These are phyloP conservation scores for Didymella exigua DNA, from an alignment of 2,329 filamentous ascomycete genomes.

Conservation along the genomic window DNA sequence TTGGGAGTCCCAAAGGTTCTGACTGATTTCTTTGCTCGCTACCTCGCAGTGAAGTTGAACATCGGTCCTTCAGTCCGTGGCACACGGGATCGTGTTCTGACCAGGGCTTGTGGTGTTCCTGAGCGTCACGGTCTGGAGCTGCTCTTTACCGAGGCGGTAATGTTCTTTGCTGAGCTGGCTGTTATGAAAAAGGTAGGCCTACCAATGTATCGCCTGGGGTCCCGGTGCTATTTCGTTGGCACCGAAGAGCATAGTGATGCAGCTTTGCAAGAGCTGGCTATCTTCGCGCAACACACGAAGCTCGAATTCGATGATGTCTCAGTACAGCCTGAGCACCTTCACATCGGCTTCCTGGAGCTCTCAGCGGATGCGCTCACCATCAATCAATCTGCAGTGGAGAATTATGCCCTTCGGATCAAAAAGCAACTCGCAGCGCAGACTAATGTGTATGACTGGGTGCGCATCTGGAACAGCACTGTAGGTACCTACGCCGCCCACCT, in stretches of 20 bases:
- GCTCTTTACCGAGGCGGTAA: constrained; percentile 35
- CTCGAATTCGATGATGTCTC: constrained; percentile 12
- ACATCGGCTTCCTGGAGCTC: constrained; percentile 23
- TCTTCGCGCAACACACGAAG: constrained; percentile 28
- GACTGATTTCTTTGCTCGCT: constrained; percentile 64
- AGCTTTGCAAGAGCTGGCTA: constrained; percentile 8
- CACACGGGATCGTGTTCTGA: constrained; percentile 22
- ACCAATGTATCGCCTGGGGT: constrained; percentile 32
- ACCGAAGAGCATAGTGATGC: constrained; percentile 17
- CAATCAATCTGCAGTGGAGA: constrained; percentile 19
- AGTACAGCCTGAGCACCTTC: not conserved
- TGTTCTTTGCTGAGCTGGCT: constrained; percentile 38
- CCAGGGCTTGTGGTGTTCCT: constrained; percentile 29
- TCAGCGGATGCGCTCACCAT: constrained; percentile 11
- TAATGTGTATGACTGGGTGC: constrained; percentile 35
- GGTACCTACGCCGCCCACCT: constrained; percentile 34
- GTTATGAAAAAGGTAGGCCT: constrained; percentile 23
- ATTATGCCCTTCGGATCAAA: constrained; percentile 27
- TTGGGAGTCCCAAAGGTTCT: constrained; percentile 64
- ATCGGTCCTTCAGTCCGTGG: constrained; percentile 30
- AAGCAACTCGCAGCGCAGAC: constrained; percentile 27
- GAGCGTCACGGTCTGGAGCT: constrained; percentile 29
- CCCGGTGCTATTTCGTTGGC: constrained; percentile 34
- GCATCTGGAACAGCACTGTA: constrained; percentile 33
- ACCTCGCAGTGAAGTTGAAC: constrained; percentile 42